Evolutionary conservation across 352 stramenopile genomes (phyloP).

Genomic region (Hyaloperonospora brassicae): DNA sequence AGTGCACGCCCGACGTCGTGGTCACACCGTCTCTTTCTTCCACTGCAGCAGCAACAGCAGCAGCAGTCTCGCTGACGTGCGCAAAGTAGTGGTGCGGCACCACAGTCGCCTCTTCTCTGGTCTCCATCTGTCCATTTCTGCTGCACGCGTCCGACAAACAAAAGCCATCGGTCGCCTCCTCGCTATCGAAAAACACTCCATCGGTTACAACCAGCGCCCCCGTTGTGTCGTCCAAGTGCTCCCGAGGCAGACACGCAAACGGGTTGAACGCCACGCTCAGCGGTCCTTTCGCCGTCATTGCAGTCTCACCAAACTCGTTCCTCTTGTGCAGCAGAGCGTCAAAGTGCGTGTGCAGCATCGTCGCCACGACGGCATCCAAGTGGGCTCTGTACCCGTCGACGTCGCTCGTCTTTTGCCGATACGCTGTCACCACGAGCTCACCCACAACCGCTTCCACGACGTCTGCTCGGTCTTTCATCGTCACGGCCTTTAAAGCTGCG

Average conservation of each 20-base stretch:
- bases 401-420: slow-evolving; percentile 7
- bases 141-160: neutral
- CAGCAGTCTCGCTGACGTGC: neutral
- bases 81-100: slow-evolving; percentile 32
- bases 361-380: slow-evolving; percentile 45
- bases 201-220: slow-evolving; percentile 47
- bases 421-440: slow-evolving; percentile 49
- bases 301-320: slow-evolving; percentile 15
- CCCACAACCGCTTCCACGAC: slow-evolving; percentile 60
- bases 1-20: neutral
- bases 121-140: neutral
- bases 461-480: slow-evolving; percentile 59
- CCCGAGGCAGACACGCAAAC: slow-evolving; percentile 51
- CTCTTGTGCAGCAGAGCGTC: slow-evolving; percentile 23
- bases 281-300: slow-evolving; percentile 25
- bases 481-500: slow-evolving; percentile 7
- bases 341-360: slow-evolving; percentile 59
- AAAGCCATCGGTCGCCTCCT: slow-evolving; percentile 18
- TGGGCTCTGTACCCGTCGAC: slow-evolving; percentile 25
- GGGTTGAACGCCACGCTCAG: slow-evolving; percentile 46
- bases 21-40: neutral
- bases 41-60: neutral
- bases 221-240: slow-evolving; percentile 48
- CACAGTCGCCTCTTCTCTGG: neutral
- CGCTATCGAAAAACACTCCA: slow-evolving; percentile 22